phyloP scores from a whole-genome alignment of 257 asterid species.

The Solanum boliviense region DNA sequence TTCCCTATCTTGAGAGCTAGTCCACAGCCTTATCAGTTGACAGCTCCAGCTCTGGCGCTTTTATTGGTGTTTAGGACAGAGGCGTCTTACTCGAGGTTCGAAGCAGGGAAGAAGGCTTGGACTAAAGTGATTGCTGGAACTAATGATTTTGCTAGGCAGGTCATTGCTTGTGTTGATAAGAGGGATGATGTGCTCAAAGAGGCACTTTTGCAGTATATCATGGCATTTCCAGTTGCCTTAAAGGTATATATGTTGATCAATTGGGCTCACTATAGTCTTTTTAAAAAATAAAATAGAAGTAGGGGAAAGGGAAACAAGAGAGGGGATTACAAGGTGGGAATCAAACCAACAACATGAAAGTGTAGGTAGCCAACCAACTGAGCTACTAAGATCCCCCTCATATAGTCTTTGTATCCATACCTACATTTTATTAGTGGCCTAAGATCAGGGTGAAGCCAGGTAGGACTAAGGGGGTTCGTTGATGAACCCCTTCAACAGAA shows the following conservation, averaged over 20 bases:
- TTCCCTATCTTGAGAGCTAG: constrained; percentile 70
- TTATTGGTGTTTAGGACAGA: constrained; percentile 86
- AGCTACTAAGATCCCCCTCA: neutral
- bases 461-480: neutral
- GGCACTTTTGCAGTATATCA: constrained; percentile 66
- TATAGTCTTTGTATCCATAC: neutral
- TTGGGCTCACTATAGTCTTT: neutral
- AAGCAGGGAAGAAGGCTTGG: constrained; percentile 83
- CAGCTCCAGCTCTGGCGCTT: constrained; percentile 94
- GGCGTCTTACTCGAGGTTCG: constrained; percentile 89
- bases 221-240: constrained; percentile 88
- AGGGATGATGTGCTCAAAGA: constrained; percentile 40
- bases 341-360: neutral
- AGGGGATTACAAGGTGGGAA: neutral
- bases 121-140: constrained; percentile 57
- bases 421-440: neutral
- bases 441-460: neutral
- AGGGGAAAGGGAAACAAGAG: neutral
- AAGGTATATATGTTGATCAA: constrained; percentile 35
- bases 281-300: neutral
- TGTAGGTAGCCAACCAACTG: neutral
- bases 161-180: constrained; percentile 44
- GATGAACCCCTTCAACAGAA: neutral
- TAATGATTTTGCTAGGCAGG: constrained; percentile 73
- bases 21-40: constrained; percentile 81